Percentiles rank a stretch among this genome's conserved stretches.
Conservation (phyloP, 139 green algal species). For the Gonium pectorale region DNA sequence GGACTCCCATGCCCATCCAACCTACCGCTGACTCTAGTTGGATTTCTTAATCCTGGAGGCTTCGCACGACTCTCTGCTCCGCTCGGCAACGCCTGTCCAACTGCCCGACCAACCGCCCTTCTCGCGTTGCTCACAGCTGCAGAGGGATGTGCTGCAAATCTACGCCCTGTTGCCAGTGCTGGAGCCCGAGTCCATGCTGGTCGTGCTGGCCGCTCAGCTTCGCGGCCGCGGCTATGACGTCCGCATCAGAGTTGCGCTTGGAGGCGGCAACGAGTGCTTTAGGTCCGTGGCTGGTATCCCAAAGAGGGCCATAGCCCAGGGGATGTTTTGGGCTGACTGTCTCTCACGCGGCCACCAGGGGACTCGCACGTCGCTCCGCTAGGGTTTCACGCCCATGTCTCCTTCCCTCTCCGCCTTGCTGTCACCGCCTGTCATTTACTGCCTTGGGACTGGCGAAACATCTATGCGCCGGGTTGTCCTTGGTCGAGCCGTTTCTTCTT, state of each 20-base stretch:
- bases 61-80: not conserved
- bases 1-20: too few species aligned
- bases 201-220: not conserved
- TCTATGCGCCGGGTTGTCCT: too few species aligned
- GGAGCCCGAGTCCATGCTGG: not conserved
- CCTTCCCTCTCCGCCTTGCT: not conserved
- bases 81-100: not conserved
- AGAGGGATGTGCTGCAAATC: not conserved
- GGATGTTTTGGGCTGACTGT: too few species aligned
- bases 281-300: not conserved
- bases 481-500: too few species aligned
- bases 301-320: not conserved
- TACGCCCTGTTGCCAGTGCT: not conserved
- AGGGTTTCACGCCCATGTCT: not conserved
- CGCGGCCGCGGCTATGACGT: not conserved
- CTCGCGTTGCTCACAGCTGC: not conserved
- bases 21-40: not conserved
- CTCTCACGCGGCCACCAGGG: too few species aligned
- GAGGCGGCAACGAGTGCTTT: slow-evolving; percentile 25
- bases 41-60: not conserved
- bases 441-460: not conserved
- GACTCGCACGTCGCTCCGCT: not conserved
- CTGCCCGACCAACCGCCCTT: not conserved
- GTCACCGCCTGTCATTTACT: not conserved
- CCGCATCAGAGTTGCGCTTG: not conserved